These are phyloP conservation scores for Tetrapisispora pingtungensis DNA, from an alignment of 805 yeast genomes.

Conservation along the genomic window DNA sequence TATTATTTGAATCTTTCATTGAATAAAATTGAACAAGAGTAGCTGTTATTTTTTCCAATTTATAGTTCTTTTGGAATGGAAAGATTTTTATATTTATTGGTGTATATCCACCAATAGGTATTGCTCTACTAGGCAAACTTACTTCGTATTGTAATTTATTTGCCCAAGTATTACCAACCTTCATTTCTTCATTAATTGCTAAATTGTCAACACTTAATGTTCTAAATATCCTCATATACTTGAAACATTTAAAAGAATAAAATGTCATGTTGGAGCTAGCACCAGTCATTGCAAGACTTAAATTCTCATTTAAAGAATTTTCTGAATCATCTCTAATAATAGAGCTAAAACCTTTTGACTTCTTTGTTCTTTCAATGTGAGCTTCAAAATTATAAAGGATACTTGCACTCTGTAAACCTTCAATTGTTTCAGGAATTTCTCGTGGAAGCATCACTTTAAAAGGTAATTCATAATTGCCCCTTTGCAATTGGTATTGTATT, in stretches of 20 bases:
- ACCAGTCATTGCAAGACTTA: background rate
- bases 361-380: slow-evolving; percentile 47
- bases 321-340: slow-evolving; percentile 5
- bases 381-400: slow-evolving; percentile 65
- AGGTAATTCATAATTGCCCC: slow-evolving; percentile 81
- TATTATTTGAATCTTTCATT: slow-evolving; percentile 45
- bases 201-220: slow-evolving; percentile 75
- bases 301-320: background rate
- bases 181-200: slow-evolving; percentile 56
- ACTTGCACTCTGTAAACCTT: slow-evolving; percentile 75
- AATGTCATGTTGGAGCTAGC: background rate
- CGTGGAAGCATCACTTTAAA: slow-evolving; percentile 78
- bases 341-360: slow-evolving; percentile 33
- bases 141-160: slow-evolving; percentile 78
- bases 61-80: slow-evolving; percentile 71
- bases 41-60: slow-evolving; percentile 56
- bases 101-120: slow-evolving; percentile 71
- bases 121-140: slow-evolving; percentile 74
- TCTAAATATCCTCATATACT: slow-evolving; percentile 68
- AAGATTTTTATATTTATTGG: slow-evolving; percentile 61
- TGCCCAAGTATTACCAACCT: slow-evolving; percentile 89
- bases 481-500: slow-evolving; percentile 33
- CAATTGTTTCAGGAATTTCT: slow-evolving; percentile 73
- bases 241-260: slow-evolving; percentile 19
- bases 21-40: slow-evolving; percentile 57